These are phyloP conservation scores for Cryphonectria japonica DNA, from an alignment of 2,329 filamentous ascomycete species.

Conservation along the genomic window DNA sequence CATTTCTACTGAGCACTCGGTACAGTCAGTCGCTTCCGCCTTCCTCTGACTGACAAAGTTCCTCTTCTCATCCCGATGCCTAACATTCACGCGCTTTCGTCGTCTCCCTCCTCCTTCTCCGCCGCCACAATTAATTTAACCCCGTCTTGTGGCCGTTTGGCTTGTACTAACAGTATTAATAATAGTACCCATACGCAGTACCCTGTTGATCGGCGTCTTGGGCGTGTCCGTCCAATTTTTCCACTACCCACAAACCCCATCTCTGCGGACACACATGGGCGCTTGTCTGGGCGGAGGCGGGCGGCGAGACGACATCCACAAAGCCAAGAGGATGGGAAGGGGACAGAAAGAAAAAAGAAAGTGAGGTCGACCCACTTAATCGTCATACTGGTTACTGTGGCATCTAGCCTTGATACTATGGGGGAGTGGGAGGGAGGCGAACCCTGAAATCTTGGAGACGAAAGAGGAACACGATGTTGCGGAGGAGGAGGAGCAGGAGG, in stretches of 20 bases:
- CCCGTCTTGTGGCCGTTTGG: neutral
- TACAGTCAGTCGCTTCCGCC: neutral
- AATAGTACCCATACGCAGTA: neutral
- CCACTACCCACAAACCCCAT: neutral
- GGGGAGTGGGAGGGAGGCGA: neutral
- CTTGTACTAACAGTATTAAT: neutral
- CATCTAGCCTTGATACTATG: constrained; percentile 3
- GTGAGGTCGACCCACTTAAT: neutral
- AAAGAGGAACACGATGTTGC: neutral
- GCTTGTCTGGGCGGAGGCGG: neutral
- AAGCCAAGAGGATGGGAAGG: neutral
- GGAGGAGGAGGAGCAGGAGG: neutral
- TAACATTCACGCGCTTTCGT: neutral
- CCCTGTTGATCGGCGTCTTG: neutral
- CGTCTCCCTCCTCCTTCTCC: neutral
- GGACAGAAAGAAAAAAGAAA: neutral
- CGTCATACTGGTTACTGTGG: neutral
- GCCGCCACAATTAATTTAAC: neutral
- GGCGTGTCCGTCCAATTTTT: neutral
- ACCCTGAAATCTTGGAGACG: neutral
- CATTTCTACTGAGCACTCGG: neutral
- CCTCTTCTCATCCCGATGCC: neutral
- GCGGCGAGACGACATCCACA: neutral
- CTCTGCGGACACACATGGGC: neutral
- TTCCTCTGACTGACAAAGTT: neutral